These are phyloP conservation scores for Canariomyces notabilis DNA, from an alignment of 2,329 filamentous ascomycete species.

Conservation along the genomic window DNA sequence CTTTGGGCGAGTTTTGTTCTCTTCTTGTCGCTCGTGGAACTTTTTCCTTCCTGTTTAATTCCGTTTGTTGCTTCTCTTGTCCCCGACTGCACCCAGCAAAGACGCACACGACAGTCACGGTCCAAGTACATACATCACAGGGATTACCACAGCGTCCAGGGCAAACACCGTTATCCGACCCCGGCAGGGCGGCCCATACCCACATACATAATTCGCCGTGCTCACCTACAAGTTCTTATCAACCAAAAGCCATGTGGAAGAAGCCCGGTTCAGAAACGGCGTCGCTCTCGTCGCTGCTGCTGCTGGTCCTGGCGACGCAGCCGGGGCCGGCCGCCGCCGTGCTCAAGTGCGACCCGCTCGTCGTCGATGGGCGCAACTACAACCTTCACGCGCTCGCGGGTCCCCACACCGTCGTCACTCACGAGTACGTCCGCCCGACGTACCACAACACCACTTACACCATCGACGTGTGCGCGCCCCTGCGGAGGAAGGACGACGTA, in stretches of 20 bases:
- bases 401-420: conserved; percentile 63
- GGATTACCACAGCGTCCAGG: too few relatives aligned
- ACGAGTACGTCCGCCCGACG: conserved; percentile 46
- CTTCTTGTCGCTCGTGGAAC: too few relatives aligned
- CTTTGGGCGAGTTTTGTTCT: too few relatives aligned
- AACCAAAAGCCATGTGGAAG: not conserved
- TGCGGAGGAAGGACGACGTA: conserved; percentile 57
- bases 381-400: conserved; percentile 60
- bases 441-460: conserved; percentile 75
- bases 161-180: too few relatives aligned
- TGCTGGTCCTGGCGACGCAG: not conserved
- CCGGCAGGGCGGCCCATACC: too few relatives aligned
- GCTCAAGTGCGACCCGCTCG: conserved; percentile 59
- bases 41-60: too few relatives aligned
- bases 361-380: conserved; percentile 55
- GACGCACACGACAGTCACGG: too few relatives aligned
- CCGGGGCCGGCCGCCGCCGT: conserved; percentile 38
- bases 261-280: not conserved
- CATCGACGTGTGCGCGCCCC: conserved; percentile 65
- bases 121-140: too few relatives aligned
- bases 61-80: too few relatives aligned
- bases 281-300: not conserved
- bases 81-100: too few relatives aligned
- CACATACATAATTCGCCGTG: not conserved
- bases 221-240: not conserved